Evolutionary conservation across 139 green algal genomes (phyloP).

Genomic region (Coelastrella sp.): DNA sequence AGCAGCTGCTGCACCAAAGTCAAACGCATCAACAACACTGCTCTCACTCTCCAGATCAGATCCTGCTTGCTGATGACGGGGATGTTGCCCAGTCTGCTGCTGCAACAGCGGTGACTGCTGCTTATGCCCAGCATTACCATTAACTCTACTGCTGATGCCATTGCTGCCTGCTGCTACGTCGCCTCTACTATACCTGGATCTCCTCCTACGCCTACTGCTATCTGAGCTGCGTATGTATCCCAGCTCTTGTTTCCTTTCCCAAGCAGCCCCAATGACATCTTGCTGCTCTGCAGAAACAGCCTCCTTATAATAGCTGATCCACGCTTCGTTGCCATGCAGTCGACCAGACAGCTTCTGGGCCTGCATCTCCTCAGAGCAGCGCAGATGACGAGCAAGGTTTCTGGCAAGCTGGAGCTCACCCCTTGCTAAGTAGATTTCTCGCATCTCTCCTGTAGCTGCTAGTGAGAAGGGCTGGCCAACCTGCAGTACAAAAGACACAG

Average conservation of each 20-base stretch:
- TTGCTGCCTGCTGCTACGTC: conserved; percentile 6
- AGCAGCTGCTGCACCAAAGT: conserved; percentile 24
- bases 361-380: neutral
- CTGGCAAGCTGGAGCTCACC: neutral
- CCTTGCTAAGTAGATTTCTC: neutral
- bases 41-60: too few relatives aligned
- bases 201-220: conserved; percentile 3
- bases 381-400: conserved; percentile 36
- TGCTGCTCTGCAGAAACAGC: neutral
- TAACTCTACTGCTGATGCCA: neutral
- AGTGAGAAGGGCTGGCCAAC: neutral
- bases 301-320: neutral
- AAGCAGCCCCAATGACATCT: neutral
- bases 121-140: conserved; percentile 5
- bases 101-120: neutral
- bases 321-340: conserved; percentile 2
- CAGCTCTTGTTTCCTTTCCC: conserved; percentile 3
- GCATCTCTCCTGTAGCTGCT: neutral
- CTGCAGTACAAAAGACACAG: neutral
- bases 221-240: too few relatives aligned
- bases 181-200: neutral
- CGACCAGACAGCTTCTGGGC: neutral
- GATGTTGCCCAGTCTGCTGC: neutral
- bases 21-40: neutral
- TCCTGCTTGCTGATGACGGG: too few relatives aligned